These are phyloP conservation scores for Fomitiporia mediterranea DNA, from an alignment of 1,284 basidiomycete genomes.

Conservation along the genomic window DNA sequence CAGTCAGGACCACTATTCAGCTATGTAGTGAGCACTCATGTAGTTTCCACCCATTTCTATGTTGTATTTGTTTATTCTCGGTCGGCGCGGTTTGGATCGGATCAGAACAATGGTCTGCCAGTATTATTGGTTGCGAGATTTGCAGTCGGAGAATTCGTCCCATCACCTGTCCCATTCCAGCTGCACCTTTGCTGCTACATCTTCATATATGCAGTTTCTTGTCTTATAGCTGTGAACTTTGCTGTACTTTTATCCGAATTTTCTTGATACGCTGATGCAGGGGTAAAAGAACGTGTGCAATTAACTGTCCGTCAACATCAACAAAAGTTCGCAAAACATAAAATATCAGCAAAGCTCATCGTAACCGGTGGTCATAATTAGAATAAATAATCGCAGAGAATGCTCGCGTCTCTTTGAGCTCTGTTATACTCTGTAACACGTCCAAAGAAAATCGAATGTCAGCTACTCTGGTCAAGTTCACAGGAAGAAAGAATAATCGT, in stretches of 20 bases:
- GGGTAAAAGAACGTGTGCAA: slow-evolving; percentile 1
- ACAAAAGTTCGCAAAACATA: no score
- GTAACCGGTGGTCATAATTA: slow-evolving; percentile 10
- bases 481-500: slow-evolving; percentile 30
- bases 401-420: slow-evolving; percentile 14
- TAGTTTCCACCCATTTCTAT: slow-evolving; percentile 6
- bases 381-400: slow-evolving; percentile 21
- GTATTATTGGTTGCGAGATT: no score
- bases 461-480: neutral
- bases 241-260: neutral
- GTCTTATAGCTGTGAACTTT: neutral
- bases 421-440: slow-evolving; percentile 11
- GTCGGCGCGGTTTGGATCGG: neutral
- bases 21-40: slow-evolving; percentile 14
- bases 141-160: no score
- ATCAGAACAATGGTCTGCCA: neutral
- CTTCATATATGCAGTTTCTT: slow-evolving; percentile 2
- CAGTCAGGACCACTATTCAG: slow-evolving; percentile 6
- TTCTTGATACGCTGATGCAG: neutral
- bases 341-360: no score
- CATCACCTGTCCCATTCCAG: neutral
- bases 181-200: neutral
- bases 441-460: neutral
- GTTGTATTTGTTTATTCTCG: neutral
- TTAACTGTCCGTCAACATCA: neutral